Evolutionary conservation across 345 rosid species (phyloP), one percentile per base, ranked within the genome.

Genomic region (Chamaenerion angustifolium): DNA sequence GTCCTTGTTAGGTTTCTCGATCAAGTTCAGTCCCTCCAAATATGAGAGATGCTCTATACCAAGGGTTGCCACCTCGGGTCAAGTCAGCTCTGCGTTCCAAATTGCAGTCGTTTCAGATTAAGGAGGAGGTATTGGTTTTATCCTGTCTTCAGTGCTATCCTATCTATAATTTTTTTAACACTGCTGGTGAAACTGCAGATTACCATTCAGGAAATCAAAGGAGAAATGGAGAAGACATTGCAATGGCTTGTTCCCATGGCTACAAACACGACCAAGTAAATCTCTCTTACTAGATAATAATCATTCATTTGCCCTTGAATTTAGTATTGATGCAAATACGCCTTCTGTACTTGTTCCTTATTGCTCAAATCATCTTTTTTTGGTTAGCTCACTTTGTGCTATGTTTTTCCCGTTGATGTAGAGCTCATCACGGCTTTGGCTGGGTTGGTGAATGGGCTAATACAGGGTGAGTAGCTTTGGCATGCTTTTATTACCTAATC

Each of bases 361-460:
- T 8, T 31, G 37, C 37, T 31, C 37, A 8, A 31, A 31, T 31
- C 37, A 7, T 31, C 37, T 13, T 48, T 45, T n/a, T 13, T 5
- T 47, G 43, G 3, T 12, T 19, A 45, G 48, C 50, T 46, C 12
- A 35, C 59, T 40, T 50, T 14, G 49, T 16, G 46, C 67, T 42
- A n/a, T 10, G 40, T 54, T 63, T 68, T 43, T 19, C 51, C 17
- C 41, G 61, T 52, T 57, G 45, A 45, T 68, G 55, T 58, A 92
- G 96, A 61, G 98, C 98, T 45, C 98, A 92, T 79, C 98, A 92
- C 45, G 98, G 98, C 57, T 88, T 92, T 61, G 98, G 98, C 44
- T 92, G 98, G 98, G 98, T 92, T 51, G 98, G 98, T 65, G 95
- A 92, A 76, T 88, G 96, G 98, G 98, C 98, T 14, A 87, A 86